Evolutionary conservation across 306 rosid genomes (phyloP).

Genomic region (Cyclanthera cordifolia): DNA sequence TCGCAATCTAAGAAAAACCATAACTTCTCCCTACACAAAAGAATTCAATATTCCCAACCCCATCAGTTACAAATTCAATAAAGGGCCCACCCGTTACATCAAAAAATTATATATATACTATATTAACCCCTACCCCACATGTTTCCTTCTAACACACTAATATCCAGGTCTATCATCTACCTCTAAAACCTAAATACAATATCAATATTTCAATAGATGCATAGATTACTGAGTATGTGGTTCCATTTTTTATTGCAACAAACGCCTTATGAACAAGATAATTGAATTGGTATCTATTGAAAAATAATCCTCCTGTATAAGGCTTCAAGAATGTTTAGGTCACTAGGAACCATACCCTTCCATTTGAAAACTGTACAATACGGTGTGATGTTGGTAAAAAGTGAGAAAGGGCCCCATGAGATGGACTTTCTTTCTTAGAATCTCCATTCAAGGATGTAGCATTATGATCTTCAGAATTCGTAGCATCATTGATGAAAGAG

Average conservation of each 20-base stretch:
- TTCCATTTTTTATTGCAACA: background rate
- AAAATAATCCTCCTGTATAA: background rate
- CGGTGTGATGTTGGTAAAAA: constrained; percentile 89
- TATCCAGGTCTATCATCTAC: background rate
- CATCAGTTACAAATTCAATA: background rate
- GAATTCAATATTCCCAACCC: background rate
- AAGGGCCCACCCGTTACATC: background rate
- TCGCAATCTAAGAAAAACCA: background rate
- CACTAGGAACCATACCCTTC: constrained; percentile 42
- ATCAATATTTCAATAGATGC: background rate
- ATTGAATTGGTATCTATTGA: background rate
- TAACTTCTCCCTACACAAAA: background rate
- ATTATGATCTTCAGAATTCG: constrained; percentile 26
- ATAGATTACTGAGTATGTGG: background rate
- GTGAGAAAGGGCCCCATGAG: constrained; percentile 50
- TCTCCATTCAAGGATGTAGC: constrained; percentile 28
- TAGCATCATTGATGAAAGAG: constrained; percentile 33
- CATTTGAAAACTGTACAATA: constrained; percentile 95
- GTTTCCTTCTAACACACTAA: background rate
- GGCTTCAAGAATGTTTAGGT: background rate
- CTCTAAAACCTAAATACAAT: background rate
- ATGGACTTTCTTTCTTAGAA: constrained; percentile 31
- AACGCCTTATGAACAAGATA: background rate
- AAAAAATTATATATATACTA: background rate
- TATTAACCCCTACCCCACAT: background rate